Evolutionary conservation across 768 basidiomycete species (phyloP).

Genomic region (Amanita polypyramis): DNA sequence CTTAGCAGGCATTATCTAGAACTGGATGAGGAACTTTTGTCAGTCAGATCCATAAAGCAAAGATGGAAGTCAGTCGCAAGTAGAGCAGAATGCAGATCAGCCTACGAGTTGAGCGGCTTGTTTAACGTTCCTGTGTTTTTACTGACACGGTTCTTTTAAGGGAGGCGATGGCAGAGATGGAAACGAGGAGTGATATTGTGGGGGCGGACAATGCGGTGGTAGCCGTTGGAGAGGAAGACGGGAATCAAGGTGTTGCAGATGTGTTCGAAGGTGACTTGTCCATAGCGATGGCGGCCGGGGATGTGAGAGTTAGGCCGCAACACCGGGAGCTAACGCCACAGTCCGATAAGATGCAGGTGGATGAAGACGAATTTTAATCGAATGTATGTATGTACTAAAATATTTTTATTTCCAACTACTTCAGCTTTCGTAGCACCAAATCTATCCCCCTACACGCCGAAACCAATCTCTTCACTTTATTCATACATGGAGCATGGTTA

Average conservation of each 20-base stretch:
- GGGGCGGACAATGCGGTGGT: background rate
- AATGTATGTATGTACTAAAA: background rate
- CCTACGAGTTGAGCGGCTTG: constrained; percentile 38
- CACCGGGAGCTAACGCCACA: background rate
- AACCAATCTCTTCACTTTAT: too few species aligned
- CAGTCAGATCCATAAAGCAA: constrained; percentile 38
- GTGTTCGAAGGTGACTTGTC: background rate
- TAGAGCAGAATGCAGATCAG: constrained; percentile 46
- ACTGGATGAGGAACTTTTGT: constrained; percentile 55
- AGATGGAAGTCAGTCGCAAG: constrained; percentile 46
- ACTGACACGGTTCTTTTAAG: constrained; percentile 16
- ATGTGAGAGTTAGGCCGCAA: background rate
- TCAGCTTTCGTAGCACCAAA: background rate
- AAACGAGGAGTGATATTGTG: constrained; percentile 12
- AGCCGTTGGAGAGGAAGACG: background rate
- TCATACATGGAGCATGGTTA: too few species aligned
- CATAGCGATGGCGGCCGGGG: background rate
- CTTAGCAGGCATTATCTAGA: constrained; percentile 26
- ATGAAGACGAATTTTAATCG: background rate
- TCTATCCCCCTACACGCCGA: too few species aligned
- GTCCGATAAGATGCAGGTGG: constrained; percentile 1
- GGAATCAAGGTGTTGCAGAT: background rate
- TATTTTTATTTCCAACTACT: background rate
- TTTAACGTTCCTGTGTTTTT: background rate
- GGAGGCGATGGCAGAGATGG: constrained; percentile 37